Conservation (phyloP, 805 yeast species). For the Jamesozyma spencerorum region DNA sequence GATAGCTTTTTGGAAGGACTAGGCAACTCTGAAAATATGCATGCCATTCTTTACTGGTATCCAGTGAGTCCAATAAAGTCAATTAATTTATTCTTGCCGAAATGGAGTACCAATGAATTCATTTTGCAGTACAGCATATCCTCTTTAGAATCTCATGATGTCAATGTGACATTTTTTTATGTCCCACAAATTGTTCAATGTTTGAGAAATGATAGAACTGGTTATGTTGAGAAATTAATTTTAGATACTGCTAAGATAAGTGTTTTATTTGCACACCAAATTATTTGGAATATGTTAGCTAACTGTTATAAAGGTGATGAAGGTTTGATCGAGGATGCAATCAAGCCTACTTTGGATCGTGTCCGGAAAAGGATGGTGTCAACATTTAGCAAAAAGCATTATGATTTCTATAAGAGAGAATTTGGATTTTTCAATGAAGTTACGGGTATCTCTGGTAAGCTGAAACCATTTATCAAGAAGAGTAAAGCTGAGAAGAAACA, state of each 20-base stretch:
- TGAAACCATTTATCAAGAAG: conserved; percentile 89
- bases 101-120: conserved; percentile 53
- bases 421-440: conserved; percentile 85
- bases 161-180: conserved; percentile 82
- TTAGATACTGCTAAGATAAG: conserved; percentile 87
- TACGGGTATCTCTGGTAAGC: conserved; percentile 86
- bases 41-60: conserved; percentile 54
- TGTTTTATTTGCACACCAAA: conserved; percentile 91
- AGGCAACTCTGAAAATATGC: conserved; percentile 11
- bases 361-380: conserved; percentile 57
- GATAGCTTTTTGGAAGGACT: conserved; percentile 11
- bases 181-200: conserved; percentile 97
- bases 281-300: conserved; percentile 96
- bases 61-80: conserved; percentile 76
- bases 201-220: conserved; percentile 69
- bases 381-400: conserved; percentile 52
- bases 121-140: conserved; percentile 83
- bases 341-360: conserved; percentile 75
- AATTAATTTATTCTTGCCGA: conserved; percentile 73
- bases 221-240: conserved; percentile 82
- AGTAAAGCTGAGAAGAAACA: conserved; percentile 92
- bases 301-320: conserved; percentile 89
- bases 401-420: conserved; percentile 66
- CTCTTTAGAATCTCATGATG: conserved; percentile 79
- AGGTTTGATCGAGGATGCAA: conserved; percentile 61